Evolutionary conservation across 805 yeast genomes (phyloP), one percentile per base, ranked within the genome.

Genomic region (Candida hispaniensis): DNA sequence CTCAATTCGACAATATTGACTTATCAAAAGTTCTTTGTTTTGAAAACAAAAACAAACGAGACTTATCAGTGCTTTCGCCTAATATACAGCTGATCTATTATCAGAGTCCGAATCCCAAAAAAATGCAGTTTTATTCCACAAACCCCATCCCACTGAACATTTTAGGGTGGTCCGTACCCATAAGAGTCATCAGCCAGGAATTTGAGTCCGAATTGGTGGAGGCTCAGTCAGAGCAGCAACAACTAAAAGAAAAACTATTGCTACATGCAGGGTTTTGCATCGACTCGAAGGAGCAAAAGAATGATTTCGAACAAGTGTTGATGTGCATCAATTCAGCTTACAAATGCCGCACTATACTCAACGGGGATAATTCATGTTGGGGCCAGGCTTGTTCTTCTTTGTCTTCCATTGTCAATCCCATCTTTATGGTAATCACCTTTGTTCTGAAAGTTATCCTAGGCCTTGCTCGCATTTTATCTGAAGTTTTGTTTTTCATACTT

Each of bases 71-170:
- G n/a, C 43, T 39, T 7, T 26, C 42, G 12, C 29, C 43, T 18
- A 16, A 32, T 11, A 40, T 45, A 7, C 46, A 50, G n/a, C 47
- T 73, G 2, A 55, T 78, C 4, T 46, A 67, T n/a, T 85, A 72
- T 50, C 67, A 69, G 15, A 78, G 91, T 1, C 96, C 96, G 0
- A 66, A 69, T 26, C 71, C 78, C 12, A 64, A 63, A 17, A 67
- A 70, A 40, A 64, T 86, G 63, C 94, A 85, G 45, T 82, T 79
- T 51, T 78, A 72, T 44, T 75, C 95, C 0, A 51, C 75, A 3
- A 59, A 65, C n/a, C 93, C 94, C 0, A 79, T 83, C 3, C 58
- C 72, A 3, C 63, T 85, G 7, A 77, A 75, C 10, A 51, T 67
- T 9, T 56, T 60, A 2, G 64, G 36, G 28, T 32, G 36, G 36